Conservation (phyloP, 108 stramenopile species). For the Pseudonitzschia multiseries region DNA sequence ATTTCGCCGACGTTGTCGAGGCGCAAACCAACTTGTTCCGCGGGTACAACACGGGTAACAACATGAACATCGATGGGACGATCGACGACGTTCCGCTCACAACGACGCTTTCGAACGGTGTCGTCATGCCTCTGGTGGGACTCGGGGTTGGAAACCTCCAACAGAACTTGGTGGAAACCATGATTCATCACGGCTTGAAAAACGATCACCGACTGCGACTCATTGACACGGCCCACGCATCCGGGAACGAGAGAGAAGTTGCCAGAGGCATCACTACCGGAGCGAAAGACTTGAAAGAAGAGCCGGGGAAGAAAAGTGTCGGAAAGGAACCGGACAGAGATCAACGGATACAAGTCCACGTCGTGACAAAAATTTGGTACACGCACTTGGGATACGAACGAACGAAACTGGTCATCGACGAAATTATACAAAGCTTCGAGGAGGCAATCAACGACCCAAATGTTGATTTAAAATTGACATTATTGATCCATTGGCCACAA, state of each 20-base stretch:
- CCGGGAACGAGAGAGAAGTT: constrained; percentile 57
- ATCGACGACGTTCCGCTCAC: constrained; percentile 34
- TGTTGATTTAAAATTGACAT: constrained; percentile 18
- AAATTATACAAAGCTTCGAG: constrained; percentile 36
- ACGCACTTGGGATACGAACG: constrained; percentile 81
- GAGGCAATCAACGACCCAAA: constrained; percentile 24
- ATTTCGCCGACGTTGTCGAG: neutral
- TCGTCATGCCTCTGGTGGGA: constrained; percentile 66
- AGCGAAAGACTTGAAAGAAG: constrained; percentile 17
- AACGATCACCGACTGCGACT: constrained; percentile 39
- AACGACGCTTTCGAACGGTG: constrained; percentile 36
- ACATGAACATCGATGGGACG: constrained; percentile 24
- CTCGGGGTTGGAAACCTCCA: constrained; percentile 73
- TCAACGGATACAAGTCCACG: constrained; percentile 45
- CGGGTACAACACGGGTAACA: constrained; percentile 13
- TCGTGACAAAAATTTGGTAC: constrained; percentile 86
- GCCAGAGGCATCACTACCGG: constrained; percentile 48
- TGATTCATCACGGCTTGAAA: constrained; percentile 22
- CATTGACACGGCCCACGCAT: constrained; percentile 67
- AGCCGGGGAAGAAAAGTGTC: neutral
- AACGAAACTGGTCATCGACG: constrained; percentile 60
- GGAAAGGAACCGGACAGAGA: neutral
- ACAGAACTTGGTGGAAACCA: constrained; percentile 39
- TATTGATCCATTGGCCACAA: constrained; percentile 80
- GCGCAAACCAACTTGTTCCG: constrained; percentile 26